Evolutionary conservation across 2,329 filamentous ascomycete genomes (phyloP), one percentile per base, ranked within the genome.

Genomic region (Cladosporium sp.): DNA sequence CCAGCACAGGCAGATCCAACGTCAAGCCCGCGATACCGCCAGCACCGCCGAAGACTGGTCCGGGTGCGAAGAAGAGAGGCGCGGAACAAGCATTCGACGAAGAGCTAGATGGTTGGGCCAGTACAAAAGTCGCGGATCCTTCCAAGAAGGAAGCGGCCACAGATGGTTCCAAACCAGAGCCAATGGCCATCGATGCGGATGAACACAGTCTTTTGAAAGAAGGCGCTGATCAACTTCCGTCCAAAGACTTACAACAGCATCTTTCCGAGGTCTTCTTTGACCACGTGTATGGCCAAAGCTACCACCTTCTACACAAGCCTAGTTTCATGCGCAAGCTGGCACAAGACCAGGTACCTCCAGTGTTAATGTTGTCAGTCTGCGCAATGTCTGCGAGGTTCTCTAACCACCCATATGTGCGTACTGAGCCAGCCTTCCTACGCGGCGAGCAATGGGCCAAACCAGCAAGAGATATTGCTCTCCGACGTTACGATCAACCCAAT

Each of bases 341-440:
- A 72, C 85, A 89, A 66, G 90, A 91, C 33, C 89, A 89, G 1
- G 82, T 98, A 14, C 94, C 95, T 0, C 95, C 95, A 0, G 94
- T 98, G 12, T 82, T 99, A 16, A 88, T 96, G 62, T 85, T 99
- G n/a, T 92, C 94, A 7, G 91, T 99, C 11, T 98, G 95, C 78
- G 94, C 94, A 26, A 89, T 98, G 53, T 92, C 95, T n/a, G 94
- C 94, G 46, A 89, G 95, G 49, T 99, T 98, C 75, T 97, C 94
- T 1, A 91, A 88, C 23, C 94, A 97, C 76, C 92, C 94, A 0
- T 89, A 89, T 73, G 84, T 96, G 67, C 89, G 85, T 69, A 88
- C 87, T 1, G 88, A 89, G 66, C 91, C 91, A 7, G 91, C 90
- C 64, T 98, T 97, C 75, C 80, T 96, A 50, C 89, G 92, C 52